These are phyloP conservation scores for Racocetra persica DNA, from an alignment of 371 early-diverging fungal genomes.

Conservation along the genomic window DNA sequence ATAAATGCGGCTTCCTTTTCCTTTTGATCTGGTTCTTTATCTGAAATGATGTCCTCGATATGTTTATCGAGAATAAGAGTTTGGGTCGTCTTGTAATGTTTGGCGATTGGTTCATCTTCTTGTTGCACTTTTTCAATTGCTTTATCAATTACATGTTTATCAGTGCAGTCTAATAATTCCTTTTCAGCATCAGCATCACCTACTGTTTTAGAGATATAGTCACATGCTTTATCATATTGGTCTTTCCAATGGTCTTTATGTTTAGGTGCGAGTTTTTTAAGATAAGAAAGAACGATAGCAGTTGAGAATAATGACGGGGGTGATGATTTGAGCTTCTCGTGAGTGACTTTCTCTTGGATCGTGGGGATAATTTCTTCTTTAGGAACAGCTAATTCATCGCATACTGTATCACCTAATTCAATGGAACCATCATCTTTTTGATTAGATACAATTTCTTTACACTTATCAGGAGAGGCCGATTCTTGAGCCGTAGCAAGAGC, in stretches of 20 bases:
- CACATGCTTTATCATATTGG: not conserved
- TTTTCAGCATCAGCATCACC: not conserved
- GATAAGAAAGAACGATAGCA: constrained; percentile 19
- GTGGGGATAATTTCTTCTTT: not conserved
- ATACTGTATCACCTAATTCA: not conserved
- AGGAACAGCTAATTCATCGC: not conserved
- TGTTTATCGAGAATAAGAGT: not conserved
- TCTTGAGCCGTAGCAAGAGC: not conserved
- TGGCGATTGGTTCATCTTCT: not conserved
- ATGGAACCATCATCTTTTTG: constrained; percentile 5
- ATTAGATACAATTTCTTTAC: not conserved
- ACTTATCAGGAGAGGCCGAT: not conserved
- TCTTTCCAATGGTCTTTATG: constrained; percentile 7
- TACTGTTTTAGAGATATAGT: not conserved
- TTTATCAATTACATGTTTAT: not conserved
- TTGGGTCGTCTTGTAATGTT: too few species aligned
- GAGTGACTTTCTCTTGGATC: not conserved
- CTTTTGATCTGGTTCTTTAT: not conserved
- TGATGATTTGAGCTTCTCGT: not conserved
- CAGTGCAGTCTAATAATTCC: not conserved
- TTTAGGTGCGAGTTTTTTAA: not conserved
- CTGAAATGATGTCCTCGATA: not conserved
- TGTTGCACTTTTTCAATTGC: not conserved
- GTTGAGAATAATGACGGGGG: not conserved
- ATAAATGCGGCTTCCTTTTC: not conserved